phyloP scores from a whole-genome alignment of 495 filamentous ascomycete genomes.

The Elaphomyces granulatus region DNA sequence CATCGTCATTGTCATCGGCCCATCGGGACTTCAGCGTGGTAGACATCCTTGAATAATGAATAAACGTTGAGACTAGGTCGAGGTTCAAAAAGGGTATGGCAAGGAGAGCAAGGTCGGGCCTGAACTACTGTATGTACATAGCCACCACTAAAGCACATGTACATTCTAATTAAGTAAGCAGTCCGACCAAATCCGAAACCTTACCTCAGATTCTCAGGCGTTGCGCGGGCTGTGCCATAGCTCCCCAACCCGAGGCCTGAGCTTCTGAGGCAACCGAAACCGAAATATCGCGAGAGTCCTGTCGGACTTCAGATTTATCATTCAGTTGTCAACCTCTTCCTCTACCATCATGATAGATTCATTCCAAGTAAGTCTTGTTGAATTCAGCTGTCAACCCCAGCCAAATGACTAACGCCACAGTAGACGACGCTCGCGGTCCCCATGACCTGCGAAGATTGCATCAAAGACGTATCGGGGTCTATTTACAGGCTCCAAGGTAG shows the following conservation, averaged over 20 bases:
- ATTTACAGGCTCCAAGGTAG: slow-evolving; percentile 58
- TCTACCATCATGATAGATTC: slow-evolving; percentile 38
- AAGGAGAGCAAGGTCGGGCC: too few species aligned
- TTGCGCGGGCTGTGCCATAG: too few species aligned
- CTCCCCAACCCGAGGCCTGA: too few species aligned
- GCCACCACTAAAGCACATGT: too few species aligned
- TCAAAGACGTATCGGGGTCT: slow-evolving; percentile 65
- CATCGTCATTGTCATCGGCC: slow-evolving; percentile 64
- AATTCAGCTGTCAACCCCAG: neutral
- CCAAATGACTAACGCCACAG: neutral
- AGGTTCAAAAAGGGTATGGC: slow-evolving; percentile 1
- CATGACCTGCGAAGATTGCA: slow-evolving; percentile 76
- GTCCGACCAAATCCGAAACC: too few species aligned
- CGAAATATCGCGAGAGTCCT: too few species aligned
- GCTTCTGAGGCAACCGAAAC: too few species aligned
- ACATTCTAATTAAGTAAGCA: too few species aligned
- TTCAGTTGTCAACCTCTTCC: neutral
- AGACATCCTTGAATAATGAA: slow-evolving; percentile 40
- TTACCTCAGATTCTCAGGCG: too few species aligned
- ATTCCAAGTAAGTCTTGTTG: slow-evolving; percentile 35
- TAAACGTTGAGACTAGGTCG: neutral
- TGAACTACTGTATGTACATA: too few species aligned
- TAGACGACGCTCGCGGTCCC: slow-evolving; percentile 92
- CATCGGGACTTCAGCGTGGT: slow-evolving; percentile 63
- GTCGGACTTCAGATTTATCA: too few species aligned